Evolutionary conservation across 768 basidiomycete genomes (phyloP).

Genomic region (Pulveroboletus sp.): DNA sequence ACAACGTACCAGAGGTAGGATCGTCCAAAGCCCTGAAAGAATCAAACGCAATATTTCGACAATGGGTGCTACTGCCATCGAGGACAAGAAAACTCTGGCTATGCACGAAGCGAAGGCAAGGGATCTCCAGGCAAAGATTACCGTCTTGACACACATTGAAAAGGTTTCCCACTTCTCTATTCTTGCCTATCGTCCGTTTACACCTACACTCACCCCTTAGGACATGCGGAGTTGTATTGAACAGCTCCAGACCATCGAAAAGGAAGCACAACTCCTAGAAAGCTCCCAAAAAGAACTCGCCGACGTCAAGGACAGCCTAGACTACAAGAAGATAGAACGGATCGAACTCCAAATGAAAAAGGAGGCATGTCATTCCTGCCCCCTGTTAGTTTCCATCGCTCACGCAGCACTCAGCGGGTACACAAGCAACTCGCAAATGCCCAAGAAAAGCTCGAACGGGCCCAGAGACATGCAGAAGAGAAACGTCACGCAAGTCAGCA

Average conservation of each 20-base stretch:
- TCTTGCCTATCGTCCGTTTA: neutral
- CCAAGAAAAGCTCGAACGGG: constrained; percentile 74
- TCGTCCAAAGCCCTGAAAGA: constrained; percentile 89
- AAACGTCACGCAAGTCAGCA: constrained; percentile 68
- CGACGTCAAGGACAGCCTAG: constrained; percentile 63
- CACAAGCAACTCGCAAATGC: constrained; percentile 77
- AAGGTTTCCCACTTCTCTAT: constrained; percentile 43
- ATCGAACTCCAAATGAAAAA: constrained; percentile 62
- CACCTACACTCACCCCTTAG: constrained; percentile 32
- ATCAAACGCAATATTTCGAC: constrained; percentile 75
- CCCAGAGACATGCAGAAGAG: constrained; percentile 75
- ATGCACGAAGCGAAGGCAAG: constrained; percentile 69
- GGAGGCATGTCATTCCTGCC: constrained; percentile 45
- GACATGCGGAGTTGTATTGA: constrained; percentile 69
- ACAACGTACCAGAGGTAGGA: constrained; percentile 59
- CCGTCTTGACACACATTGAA: constrained; percentile 67
- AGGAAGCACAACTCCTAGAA: constrained; percentile 61
- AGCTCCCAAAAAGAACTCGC: constrained; percentile 60
- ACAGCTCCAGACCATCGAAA: constrained; percentile 70
- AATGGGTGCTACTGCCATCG: constrained; percentile 63
- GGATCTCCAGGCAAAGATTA: constrained; percentile 72
- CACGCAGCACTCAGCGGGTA: constrained; percentile 52
- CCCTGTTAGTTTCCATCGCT: neutral
- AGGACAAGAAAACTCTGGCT: constrained; percentile 65
- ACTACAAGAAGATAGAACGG: constrained; percentile 69